Base-by-base conservation (phyloP, 495 filamentous ascomycete species). In the Tirmania nivea region DNA sequence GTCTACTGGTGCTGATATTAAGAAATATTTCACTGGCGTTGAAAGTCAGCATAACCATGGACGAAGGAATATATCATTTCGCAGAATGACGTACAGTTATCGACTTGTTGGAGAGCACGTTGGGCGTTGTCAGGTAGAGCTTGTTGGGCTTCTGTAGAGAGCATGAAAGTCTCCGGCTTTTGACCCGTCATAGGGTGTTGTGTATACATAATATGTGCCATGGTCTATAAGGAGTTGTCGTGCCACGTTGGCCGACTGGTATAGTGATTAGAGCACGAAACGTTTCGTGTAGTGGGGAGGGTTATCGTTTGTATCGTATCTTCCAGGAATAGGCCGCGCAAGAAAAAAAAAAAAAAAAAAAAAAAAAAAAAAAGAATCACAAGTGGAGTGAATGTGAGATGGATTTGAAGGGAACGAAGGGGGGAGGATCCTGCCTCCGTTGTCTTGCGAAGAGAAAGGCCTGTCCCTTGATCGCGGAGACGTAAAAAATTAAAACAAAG, bases 91-190 rank as follows among this genome's bases (percentile, higher is more conserved):
- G 74, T 75, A 97, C 90, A 70, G 67, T 96, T 96, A 68, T 97
- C 90, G 59, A 97, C 90, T 69, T 97, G 90, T 63, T 96, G 88
- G 58, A 97, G 75, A 57, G 90, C 90, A 66, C 96, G 86, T 73
- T 95, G 86, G 65, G 87, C 84, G 72, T 96, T 90, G 61, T 94
- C 86, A 34, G 90, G 90, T 51, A 97, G 77, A 58, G 82, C 86
- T 69, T 94, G 86, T 69, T 95, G 89, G 45, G 92, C 88, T 69
- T 95, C 89, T 59, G 79, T 84, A 59, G 86, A 93, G 58, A 97
- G 76, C 84, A 96, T 89, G 63, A 97, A 97, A 8, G 90, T 97
- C 73, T 96, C 90, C 49, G 90, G 90, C 67, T 93, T 93, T 68
- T 94, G 88, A 49, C 63, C 61, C 50, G 61, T 60, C 49, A 63